Evolutionary conservation across 441 rosid species (phyloP).

Genomic region (Raphanus hybrid): DNA sequence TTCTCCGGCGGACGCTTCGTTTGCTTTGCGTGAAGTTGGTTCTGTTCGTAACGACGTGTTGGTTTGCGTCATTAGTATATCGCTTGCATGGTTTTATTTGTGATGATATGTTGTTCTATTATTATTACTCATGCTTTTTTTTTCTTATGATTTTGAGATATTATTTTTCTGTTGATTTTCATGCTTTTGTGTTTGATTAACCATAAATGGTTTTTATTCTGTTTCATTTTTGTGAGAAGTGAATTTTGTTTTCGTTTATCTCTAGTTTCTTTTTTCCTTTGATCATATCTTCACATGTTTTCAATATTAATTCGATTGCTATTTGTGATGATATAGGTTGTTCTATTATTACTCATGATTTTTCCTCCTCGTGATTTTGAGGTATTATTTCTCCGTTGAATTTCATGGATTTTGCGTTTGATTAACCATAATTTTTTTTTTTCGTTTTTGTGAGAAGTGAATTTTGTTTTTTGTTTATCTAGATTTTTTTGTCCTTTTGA

Average conservation of each 20-base stretch:
- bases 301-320: not conserved
- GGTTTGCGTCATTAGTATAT: slow-evolving; percentile 41
- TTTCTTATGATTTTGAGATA: slow-evolving; percentile 8
- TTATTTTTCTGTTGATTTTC: slow-evolving; percentile 6
- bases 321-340: slow-evolving; percentile 41
- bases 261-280: not conserved
- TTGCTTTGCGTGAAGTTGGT: slow-evolving; percentile 38
- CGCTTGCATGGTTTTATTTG: slow-evolving; percentile 43
- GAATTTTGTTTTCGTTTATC: slow-evolving; percentile 15
- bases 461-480: slow-evolving; percentile 12
- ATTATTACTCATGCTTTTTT: slow-evolving; percentile 18
- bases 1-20: slow-evolving; percentile 55
- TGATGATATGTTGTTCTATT: slow-evolving; percentile 34
- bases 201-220: slow-evolving; percentile 7
- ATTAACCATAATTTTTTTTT: slow-evolving; percentile 3
- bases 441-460: slow-evolving; percentile 6
- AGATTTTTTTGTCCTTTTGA: not conserved
- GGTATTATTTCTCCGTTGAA: not conserved
- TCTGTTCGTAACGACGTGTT: slow-evolving; percentile 29
- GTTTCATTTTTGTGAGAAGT: slow-evolving; percentile 2
- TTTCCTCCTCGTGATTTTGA: slow-evolving; percentile 16
- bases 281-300: not conserved
- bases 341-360: slow-evolving; percentile 16
- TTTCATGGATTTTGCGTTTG: slow-evolving; percentile 6
- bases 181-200: slow-evolving; percentile 9